A percentile compares a stretch with the other conserved stretches of the same genome.
Evolutionary conservation across 768 basidiomycete species (phyloP).

Genomic region (Russula earlei): DNA sequence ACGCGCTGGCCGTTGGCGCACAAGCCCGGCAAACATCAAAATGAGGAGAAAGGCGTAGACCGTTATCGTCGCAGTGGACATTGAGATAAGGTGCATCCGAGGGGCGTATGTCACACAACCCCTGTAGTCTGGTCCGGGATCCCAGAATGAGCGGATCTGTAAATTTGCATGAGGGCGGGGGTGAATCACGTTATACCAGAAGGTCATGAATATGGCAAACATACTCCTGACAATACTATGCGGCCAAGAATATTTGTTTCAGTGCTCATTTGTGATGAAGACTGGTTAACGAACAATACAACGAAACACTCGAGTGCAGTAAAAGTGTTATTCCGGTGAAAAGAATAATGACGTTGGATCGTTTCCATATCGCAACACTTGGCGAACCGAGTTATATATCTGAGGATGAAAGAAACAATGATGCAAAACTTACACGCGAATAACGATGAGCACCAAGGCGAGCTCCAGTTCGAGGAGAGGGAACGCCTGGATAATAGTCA

Average conservation of each 20-base stretch:
- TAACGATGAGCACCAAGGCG: background rate
- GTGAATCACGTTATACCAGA: background rate
- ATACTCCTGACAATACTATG: background rate
- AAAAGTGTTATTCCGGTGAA: background rate
- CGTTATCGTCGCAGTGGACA: constrained; percentile 1
- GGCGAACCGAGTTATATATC: background rate
- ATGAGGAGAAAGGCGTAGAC: background rate
- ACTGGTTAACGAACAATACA: background rate
- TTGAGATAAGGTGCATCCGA: background rate
- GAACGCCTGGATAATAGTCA: background rate
- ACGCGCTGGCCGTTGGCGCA: background rate
- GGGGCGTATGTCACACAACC: background rate
- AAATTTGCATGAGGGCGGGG: background rate
- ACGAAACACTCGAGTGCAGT: background rate
- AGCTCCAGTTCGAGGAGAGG: constrained; percentile 8
- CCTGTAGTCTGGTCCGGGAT: background rate
- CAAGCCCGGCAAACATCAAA: constrained; percentile 1
- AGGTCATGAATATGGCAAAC: background rate
- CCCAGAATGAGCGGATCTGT: background rate
- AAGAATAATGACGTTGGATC: background rate
- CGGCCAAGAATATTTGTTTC: background rate
- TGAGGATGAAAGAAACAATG: no score
- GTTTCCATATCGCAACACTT: constrained; percentile 5
- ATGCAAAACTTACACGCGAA: constrained; percentile 4
- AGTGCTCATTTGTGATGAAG: background rate